Evolutionary conservation across 768 basidiomycete species (phyloP).

Genomic region (Cantharellus anzutake): DNA sequence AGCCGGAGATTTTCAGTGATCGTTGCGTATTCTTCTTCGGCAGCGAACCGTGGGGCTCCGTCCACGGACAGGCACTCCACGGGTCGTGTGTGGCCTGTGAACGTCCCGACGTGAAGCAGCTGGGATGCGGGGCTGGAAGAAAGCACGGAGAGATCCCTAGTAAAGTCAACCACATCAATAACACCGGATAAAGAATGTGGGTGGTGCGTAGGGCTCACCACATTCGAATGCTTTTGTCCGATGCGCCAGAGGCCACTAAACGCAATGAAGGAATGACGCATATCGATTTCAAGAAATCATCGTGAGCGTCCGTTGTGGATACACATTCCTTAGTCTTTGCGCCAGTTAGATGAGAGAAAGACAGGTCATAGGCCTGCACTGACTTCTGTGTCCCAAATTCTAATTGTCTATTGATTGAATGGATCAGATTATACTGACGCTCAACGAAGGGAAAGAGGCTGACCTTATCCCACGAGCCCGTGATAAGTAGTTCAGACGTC

Average conservation of each 20-base stretch:
- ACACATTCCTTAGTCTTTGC: conserved; percentile 48
- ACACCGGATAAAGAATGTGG: too few relatives aligned
- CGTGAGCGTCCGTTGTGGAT: conserved; percentile 57
- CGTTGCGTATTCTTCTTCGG: conserved; percentile 13
- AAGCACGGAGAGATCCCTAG: conserved; percentile 9
- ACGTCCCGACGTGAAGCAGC: conserved; percentile 31
- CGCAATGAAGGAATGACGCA: conserved; percentile 44
- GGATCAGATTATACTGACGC: neutral
- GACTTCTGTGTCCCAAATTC: conserved; percentile 69
- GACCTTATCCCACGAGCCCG: conserved; percentile 89
- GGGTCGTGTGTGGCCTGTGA: conserved; percentile 76
- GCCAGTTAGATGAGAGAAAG: neutral
- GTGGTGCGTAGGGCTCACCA: conserved; percentile 34
- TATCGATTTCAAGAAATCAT: conserved; percentile 80
- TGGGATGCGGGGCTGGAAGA: neutral
- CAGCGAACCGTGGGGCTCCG: conserved; percentile 21
- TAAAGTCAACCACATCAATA: neutral
- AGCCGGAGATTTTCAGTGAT: conserved; percentile 18
- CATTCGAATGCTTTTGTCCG: conserved; percentile 73
- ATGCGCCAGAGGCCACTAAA: conserved; percentile 64
- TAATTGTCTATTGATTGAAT: conserved; percentile 42
- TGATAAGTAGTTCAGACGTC: conserved; percentile 42
- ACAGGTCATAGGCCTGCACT: conserved; percentile 8
- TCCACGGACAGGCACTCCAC: conserved; percentile 59
- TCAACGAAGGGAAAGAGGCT: neutral